Evolutionary conservation across 2,329 filamentous ascomycete genomes (phyloP), one percentile per base, ranked within the genome.

Genomic region (Alternaria gaisen): DNA sequence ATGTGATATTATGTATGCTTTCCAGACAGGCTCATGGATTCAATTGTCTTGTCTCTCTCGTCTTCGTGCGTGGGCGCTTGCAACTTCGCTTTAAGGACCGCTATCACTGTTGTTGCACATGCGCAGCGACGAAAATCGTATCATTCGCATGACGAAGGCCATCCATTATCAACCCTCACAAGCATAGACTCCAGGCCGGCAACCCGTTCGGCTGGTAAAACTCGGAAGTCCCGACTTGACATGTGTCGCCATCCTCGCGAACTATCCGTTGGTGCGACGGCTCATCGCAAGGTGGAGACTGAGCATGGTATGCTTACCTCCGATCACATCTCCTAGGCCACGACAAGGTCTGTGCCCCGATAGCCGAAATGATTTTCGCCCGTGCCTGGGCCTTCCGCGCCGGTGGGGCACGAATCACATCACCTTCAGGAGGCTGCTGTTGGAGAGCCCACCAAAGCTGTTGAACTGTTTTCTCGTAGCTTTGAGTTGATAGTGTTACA

Each of bases 381-480:
- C 32, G 51, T 50, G 51, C 53, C 43, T 8, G 22, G 46, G 47
- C 46, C 51, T 56, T 30, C 47, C 40, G 34, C 51, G 32, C 58
- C 34, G 34, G 26, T 34, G 26, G 26, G 44, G 46, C 30, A 40
- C 46, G 16, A 14, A 24, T 46, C 16, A 20, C 34, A 18, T 16
- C 14, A 30, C 11, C 9, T 30, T 11, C 18, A 16, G 2, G 18
- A 48, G 8, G 18, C 16, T 20, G 30, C 20, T 10, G 20, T 5
- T 34, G 30, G 20, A 48, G 46, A 24, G 30, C 14, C 28, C n/a
- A 36, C 30, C 14, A 48, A 14, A 24, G 14, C 32, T 14, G 20
- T 42, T 24, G 20, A 41, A 16, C 12, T 16, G 28, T 11, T 11
- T 5, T 0, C 1, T 24, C 14, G 4, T 5, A 36, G 32, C 11